Evolutionary conservation across 2,329 filamentous ascomycete genomes (phyloP).

Genomic region (Alternaria longipes): DNA sequence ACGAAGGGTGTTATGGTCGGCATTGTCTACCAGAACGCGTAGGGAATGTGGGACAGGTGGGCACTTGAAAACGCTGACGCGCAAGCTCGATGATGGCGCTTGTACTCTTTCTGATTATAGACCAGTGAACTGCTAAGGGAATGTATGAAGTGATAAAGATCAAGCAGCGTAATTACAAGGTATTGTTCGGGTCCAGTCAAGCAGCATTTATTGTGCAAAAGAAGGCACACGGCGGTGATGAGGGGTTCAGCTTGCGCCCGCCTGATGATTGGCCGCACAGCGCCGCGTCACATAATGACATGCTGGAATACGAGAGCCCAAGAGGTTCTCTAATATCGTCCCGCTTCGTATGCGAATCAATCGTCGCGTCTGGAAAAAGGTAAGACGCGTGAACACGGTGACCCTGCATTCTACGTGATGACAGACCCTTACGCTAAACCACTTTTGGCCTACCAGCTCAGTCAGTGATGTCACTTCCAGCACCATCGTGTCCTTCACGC

Average conservation of each 20-base stretch:
- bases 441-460: neutral
- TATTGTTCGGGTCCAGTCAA: neutral
- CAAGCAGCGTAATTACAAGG: neutral
- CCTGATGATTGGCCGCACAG: neutral
- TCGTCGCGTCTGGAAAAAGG: neutral
- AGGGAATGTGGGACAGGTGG: neutral
- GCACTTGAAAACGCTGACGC: neutral
- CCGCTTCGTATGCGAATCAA: neutral
- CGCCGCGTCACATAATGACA: neutral
- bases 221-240: neutral
- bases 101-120: neutral
- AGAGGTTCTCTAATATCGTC: neutral
- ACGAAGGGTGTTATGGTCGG: slow-evolving; percentile 26
- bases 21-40: neutral
- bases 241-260: neutral
- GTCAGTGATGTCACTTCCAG: neutral
- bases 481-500: neutral
- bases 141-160: neutral
- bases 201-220: neutral
- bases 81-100: neutral
- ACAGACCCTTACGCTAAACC: neutral
- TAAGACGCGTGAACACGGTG: neutral
- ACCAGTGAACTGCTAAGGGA: neutral
- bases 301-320: neutral
- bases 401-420: neutral